phyloP scores from a whole-genome alignment of 306 rosid species.

The Boehmeria nivea region DNA sequence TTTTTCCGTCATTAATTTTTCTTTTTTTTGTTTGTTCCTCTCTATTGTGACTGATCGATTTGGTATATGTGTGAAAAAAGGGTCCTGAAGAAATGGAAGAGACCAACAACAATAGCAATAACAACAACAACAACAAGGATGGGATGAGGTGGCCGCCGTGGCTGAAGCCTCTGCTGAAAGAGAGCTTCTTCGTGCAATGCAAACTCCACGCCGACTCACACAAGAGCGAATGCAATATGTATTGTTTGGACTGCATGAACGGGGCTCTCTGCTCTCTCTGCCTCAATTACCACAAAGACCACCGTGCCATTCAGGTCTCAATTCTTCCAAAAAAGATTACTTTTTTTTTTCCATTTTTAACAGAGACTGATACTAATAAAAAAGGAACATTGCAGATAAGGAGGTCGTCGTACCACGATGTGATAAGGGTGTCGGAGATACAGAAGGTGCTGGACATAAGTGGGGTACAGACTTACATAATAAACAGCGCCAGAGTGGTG shows the following conservation, averaged over 20 bases:
- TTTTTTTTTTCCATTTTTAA: neutral
- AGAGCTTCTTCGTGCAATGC: slow-evolving; percentile 92
- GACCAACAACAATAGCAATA: slow-evolving; percentile 39
- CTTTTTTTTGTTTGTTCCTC: neutral
- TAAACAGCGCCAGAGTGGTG: slow-evolving; percentile 94
- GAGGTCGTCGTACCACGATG: slow-evolving; percentile 97
- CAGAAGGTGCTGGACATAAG: slow-evolving; percentile 88
- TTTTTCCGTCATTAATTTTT: slow-evolving; percentile 8
- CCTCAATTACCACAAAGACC: slow-evolving; percentile 72
- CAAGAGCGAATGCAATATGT: slow-evolving; percentile 98
- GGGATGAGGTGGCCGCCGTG: slow-evolving; percentile 85
- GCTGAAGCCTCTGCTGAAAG: slow-evolving; percentile 82
- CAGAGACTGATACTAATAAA: too few species aligned
- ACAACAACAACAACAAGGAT: neutral
- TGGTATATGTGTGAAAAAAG: slow-evolving; percentile 21
- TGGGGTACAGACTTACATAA: slow-evolving; percentile 94
- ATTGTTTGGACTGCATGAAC: slow-evolving; percentile 92
- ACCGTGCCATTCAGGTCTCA: slow-evolving; percentile 79
- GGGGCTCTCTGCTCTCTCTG: slow-evolving; percentile 94
- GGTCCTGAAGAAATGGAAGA: slow-evolving; percentile 95
- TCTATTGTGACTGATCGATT: neutral
- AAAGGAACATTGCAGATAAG: slow-evolving; percentile 49
- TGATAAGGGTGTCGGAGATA: slow-evolving; percentile 85
- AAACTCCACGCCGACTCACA: slow-evolving; percentile 81
- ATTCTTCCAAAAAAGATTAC: neutral